Evolutionary conservation across 805 yeast genomes (phyloP).

Genomic region (Saturnispora sekii): DNA sequence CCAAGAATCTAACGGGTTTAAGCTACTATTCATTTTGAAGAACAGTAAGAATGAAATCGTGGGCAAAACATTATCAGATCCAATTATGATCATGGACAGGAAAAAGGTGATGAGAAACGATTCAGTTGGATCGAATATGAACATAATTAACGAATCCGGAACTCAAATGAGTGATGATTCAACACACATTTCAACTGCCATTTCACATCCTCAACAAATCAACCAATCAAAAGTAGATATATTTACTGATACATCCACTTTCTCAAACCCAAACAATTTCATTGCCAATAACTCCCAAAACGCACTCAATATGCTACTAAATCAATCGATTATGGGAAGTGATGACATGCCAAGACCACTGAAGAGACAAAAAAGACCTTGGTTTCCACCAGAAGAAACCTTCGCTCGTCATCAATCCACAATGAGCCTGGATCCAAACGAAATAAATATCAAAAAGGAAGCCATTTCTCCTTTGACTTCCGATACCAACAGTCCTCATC

Average conservation of each 20-base stretch:
- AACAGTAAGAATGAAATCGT: slow-evolving; percentile 52
- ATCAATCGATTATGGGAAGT: slow-evolving; percentile 11
- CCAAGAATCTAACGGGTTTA: slow-evolving; percentile 78
- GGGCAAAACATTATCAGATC: slow-evolving; percentile 61
- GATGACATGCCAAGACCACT: slow-evolving; percentile 13
- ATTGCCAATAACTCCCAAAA: slow-evolving; percentile 6
- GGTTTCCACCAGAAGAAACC: slow-evolving; percentile 20
- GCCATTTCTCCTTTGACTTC: slow-evolving; percentile 24
- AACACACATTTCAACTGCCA: not conserved
- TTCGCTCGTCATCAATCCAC: slow-evolving; percentile 11
- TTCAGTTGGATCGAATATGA: not conserved
- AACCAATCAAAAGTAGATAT: not conserved
- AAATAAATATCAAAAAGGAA: slow-evolving; percentile 19
- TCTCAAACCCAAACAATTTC: slow-evolving; percentile 3
- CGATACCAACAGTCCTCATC: slow-evolving; percentile 26
- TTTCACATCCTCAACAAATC: slow-evolving; percentile 7
- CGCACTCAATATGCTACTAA: slow-evolving; percentile 8
- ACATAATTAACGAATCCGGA: not conserved
- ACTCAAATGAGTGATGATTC: slow-evolving; percentile 3
- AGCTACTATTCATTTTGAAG: slow-evolving; percentile 55
- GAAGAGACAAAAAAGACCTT: slow-evolving; percentile 27
- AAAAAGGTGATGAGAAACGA: slow-evolving; percentile 50
- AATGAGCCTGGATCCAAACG: slow-evolving; percentile 20
- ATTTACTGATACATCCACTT: slow-evolving; percentile 2
- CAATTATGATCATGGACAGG: slow-evolving; percentile 90